A percentile compares a stretch with the other conserved stretches of the same genome.
phyloP scores from a whole-genome alignment of 2,329 filamentous ascomycete genomes.

The Fusarium anthophilum region DNA sequence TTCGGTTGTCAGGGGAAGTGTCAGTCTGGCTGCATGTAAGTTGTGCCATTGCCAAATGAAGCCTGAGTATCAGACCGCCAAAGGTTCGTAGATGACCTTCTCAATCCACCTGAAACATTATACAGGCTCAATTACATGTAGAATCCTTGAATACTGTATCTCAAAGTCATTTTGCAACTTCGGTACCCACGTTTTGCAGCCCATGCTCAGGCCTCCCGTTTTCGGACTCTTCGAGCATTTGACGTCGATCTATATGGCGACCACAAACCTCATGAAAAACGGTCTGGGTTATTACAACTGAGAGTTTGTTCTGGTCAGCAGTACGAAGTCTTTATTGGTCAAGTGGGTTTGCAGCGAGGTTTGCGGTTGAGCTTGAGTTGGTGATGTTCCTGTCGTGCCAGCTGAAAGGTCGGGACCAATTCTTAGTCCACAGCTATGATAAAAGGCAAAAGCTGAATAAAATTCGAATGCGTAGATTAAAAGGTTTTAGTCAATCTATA shows the following conservation, averaged over 20 bases:
- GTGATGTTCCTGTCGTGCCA: too few relatives aligned
- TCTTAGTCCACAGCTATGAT: background rate
- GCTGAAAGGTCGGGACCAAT: fast-evolving
- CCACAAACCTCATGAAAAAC: background rate
- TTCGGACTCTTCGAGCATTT: background rate
- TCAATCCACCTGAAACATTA: background rate
- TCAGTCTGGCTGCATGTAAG: background rate
- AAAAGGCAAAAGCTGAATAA: too few relatives aligned
- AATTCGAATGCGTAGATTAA: fast-evolving
- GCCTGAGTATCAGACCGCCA: too few relatives aligned
- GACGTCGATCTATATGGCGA: background rate
- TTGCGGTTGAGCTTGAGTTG: background rate
- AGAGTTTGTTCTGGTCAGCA: too few relatives aligned
- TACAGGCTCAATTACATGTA: too few relatives aligned
- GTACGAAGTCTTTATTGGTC: too few relatives aligned
- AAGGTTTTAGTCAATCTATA: fast-evolving
- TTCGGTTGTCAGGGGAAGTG: too few relatives aligned
- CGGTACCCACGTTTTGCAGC: background rate
- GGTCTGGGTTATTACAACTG: fast-evolving
- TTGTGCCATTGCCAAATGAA: too few relatives aligned
- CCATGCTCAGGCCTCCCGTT: too few relatives aligned
- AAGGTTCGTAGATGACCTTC: too few relatives aligned
- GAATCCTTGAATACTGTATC: background rate
- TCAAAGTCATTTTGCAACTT: too few relatives aligned
- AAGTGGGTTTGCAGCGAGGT: background rate